Percentiles rank a stretch among this genome's conserved stretches.
phyloP scores from a whole-genome alignment of 2,329 filamentous ascomycete genomes.

The Purpureocillium lavendulum region DNA sequence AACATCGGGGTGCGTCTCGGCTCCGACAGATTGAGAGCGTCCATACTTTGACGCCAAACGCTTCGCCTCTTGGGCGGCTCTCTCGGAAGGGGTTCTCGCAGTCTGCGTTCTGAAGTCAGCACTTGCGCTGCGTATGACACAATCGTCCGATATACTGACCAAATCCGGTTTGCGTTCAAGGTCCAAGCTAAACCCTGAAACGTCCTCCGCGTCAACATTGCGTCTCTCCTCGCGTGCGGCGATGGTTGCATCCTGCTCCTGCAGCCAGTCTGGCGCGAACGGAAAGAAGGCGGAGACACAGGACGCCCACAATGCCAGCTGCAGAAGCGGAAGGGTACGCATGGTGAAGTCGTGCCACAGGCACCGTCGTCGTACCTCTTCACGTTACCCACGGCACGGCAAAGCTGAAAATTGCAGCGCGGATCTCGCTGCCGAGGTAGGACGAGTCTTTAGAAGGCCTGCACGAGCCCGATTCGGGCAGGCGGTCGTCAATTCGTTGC shows the following conservation, averaged over 20 bases:
- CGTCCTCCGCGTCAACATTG: slow-evolving; percentile 8
- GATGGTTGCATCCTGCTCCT: slow-evolving; percentile 17
- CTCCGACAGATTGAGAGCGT: not conserved
- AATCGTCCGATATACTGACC: slow-evolving; percentile 2
- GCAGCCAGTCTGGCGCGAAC: slow-evolving; percentile 29
- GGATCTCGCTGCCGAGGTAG: not conserved
- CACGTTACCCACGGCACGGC: not conserved
- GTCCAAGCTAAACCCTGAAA: slow-evolving; percentile 26
- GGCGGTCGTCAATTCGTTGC: no score
- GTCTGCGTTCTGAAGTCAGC: slow-evolving; percentile 14
- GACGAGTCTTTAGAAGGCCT: not conserved
- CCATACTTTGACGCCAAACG: slow-evolving; percentile 31
- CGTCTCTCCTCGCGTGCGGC: slow-evolving; percentile 13
- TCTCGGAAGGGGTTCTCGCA: slow-evolving; percentile 20
- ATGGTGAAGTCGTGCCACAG: slow-evolving; percentile 22
- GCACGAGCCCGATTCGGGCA: no score
- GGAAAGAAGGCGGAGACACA: slow-evolving; percentile 39
- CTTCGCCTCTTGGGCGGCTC: slow-evolving; percentile 20
- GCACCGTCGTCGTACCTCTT: slow-evolving; percentile 3
- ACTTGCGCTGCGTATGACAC: no score
- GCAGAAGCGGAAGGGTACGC: slow-evolving; percentile 27
- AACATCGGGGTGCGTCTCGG: slow-evolving; percentile 5
- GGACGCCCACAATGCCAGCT: slow-evolving; percentile 39
- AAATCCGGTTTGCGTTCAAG: slow-evolving; percentile 27
- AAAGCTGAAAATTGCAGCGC: not conserved